Evolutionary conservation across 1,139 yeast genomes (phyloP), one percentile per base, ranked within the genome.

Genomic region (Kazachstania sp.): DNA sequence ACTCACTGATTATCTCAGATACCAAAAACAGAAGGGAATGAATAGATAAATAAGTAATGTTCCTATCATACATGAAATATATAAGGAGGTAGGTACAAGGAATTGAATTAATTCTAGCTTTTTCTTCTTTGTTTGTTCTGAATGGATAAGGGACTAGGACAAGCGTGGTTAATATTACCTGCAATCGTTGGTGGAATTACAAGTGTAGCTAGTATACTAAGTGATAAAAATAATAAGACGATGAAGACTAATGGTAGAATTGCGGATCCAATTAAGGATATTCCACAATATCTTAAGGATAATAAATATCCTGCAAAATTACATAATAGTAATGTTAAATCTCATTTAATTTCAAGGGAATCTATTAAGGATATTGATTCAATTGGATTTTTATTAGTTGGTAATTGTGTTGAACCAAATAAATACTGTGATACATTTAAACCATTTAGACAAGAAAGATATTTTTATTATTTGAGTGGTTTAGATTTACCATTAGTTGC

Each of bases 391-490:
- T 83, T 83, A 57, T 68, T 90, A 36, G 79, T 87, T 26, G 95
- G 95, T 3, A 82, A 85, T 46, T 70, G 70, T 46, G 65, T 74
- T 34, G 81, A 77, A 55, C 66, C 74, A 44, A 81, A 82, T 65
- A 83, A 86, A 42, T 85, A 87, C 67, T 79, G 88, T 60, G 98
- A 92, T 67, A 88, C 83, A 57, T 71, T 79, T 4, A 78, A 79
- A 54, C 84, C 86, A 13, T 75, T 90, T 58, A 80, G 96, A 69
- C 98, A 92, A 66, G 84, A 86, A 66, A 74, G 97, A 49, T 88
- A 88, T 69, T 92, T 92, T 66, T 87, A 75, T 68, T 92, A 92
- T 63, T 70, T 92, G 45, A 71, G 87, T 3, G 98, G 98, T n/a
- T 83, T 84, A 47, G 80, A 84, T 53, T 74, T 86, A 43, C 88